A percentile compares a stretch with the other conserved stretches of the same genome.
Evolutionary conservation across 2,329 filamentous ascomycete genomes (phyloP).

Genomic region (Fusarium abutilonis): DNA sequence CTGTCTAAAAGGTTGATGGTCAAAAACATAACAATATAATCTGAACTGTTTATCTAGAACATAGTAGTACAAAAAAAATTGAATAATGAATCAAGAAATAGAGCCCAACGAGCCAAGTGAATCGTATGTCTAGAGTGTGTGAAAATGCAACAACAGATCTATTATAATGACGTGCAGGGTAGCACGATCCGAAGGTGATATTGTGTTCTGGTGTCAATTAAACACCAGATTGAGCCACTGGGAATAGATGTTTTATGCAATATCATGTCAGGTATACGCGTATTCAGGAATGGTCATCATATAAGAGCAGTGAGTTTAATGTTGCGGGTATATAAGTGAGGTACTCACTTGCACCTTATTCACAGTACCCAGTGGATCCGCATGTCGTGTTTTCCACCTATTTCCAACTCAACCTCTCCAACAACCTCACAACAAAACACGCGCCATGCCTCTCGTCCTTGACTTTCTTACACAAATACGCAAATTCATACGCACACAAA

Average conservation of each 20-base stretch:
- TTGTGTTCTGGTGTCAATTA: too few relatives aligned
- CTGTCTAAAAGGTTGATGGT: constrained; percentile 52
- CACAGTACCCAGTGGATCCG: constrained; percentile 34
- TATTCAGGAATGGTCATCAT: neutral
- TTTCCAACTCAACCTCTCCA: constrained; percentile 15
- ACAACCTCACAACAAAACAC: neutral
- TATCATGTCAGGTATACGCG: too few relatives aligned
- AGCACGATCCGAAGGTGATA: neutral
- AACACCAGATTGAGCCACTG: too few relatives aligned
- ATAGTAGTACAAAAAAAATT: constrained; percentile 1
- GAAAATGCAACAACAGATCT: neutral
- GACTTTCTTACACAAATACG: constrained; percentile 75
- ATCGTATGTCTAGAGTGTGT: neutral
- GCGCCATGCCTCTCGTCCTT: constrained; percentile 68
- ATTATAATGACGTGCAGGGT: neutral
- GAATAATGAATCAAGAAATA: neutral
- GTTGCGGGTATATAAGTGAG: too few relatives aligned
- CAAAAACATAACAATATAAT: neutral
- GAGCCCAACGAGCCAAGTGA: neutral
- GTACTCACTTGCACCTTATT: neutral
- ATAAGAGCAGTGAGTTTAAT: too few relatives aligned
- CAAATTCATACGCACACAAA: constrained; percentile 63
- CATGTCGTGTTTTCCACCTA: constrained; percentile 16
- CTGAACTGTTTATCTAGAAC: neutral
- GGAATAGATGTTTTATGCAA: too few relatives aligned